A percentile compares a stretch with the other conserved stretches of the same genome.
Conservation (phyloP, 805 yeast genomes). For the Teunomyces atbi region DNA sequence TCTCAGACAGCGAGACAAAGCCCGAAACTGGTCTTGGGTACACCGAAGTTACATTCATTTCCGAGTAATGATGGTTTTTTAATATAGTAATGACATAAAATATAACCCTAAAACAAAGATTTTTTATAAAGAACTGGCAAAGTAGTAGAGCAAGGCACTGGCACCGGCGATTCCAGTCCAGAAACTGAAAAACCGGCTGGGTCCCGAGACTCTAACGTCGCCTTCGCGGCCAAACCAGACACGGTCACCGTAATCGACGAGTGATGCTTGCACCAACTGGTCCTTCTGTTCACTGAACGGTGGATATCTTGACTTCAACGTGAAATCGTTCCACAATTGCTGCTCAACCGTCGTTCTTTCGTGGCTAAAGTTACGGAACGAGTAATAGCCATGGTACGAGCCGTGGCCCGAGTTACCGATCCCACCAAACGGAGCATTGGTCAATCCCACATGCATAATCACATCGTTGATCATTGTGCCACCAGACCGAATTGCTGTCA, state of each 20-base stretch:
- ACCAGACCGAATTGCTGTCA: slow-evolving; percentile 65
- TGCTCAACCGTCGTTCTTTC: slow-evolving; percentile 65
- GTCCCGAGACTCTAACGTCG: slow-evolving; percentile 34
- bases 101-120: too few relatives aligned
- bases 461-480: slow-evolving; percentile 69
- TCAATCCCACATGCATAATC: slow-evolving; percentile 64
- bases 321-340: slow-evolving; percentile 60
- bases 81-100: not conserved
- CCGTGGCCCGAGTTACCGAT: slow-evolving; percentile 84
- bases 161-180: slow-evolving; percentile 34
- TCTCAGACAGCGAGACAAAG: slow-evolving; percentile 36
- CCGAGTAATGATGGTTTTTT: slow-evolving; percentile 26
- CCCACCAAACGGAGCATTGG: slow-evolving; percentile 86
- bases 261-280: slow-evolving; percentile 22
- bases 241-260: slow-evolving; percentile 27
- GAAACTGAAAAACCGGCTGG: slow-evolving; percentile 27
- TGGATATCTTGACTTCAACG: slow-evolving; percentile 63
- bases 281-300: slow-evolving; percentile 49
- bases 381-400: slow-evolving; percentile 71
- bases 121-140: slow-evolving; percentile 8
- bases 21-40: slow-evolving; percentile 66
- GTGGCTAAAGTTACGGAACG: slow-evolving; percentile 68
- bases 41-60: slow-evolving; percentile 79
- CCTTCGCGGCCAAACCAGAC: slow-evolving; percentile 42
- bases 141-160: slow-evolving; percentile 23